Conservation (phyloP, 208 protist genomes). For the Wallacemonas collosoma region DNA sequence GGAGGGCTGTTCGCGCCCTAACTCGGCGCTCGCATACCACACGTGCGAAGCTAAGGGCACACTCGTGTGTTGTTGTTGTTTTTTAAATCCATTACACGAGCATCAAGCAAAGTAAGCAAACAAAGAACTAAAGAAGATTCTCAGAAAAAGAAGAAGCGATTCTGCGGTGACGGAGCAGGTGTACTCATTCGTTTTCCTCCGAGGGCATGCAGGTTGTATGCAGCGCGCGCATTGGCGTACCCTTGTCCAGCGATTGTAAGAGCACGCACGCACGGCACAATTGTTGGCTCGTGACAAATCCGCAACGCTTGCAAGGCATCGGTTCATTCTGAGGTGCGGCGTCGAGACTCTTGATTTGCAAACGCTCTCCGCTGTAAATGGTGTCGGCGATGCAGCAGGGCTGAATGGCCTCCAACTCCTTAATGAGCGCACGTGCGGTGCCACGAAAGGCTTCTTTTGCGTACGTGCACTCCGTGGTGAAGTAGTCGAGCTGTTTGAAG, state of each 20-base stretch:
- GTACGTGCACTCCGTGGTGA: constrained; percentile 98
- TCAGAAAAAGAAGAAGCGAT: not conserved
- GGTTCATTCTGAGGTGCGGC: constrained; percentile 46
- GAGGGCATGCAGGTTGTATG: not conserved
- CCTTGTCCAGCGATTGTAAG: constrained; percentile 84
- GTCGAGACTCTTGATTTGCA: constrained; percentile 62
- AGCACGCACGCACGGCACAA: constrained; percentile 96
- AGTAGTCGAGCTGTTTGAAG: constrained; percentile 98
- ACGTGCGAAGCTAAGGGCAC: too few species aligned
- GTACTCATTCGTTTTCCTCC: not conserved
- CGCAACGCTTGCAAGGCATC: constrained; percentile 81
- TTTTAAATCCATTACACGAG: too few species aligned
- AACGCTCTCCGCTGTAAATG: constrained; percentile 87
- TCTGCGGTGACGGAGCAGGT: not conserved
- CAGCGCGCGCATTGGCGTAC: constrained; percentile 52
- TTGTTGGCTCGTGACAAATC: constrained; percentile 90
- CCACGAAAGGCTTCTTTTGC: constrained; percentile 96
- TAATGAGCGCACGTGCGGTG: constrained; percentile 92
- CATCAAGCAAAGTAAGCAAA: not conserved
- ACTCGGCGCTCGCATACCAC: too few species aligned
- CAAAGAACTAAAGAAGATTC: not conserved
- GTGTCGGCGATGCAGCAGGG: constrained; percentile 93
- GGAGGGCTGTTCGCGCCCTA: too few species aligned
- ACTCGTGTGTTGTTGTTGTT: too few species aligned
- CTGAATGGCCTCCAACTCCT: constrained; percentile 93